phyloP scores from a whole-genome alignment of 176 grass and related monocot genomes.

The Cymbopogon citratus region DNA sequence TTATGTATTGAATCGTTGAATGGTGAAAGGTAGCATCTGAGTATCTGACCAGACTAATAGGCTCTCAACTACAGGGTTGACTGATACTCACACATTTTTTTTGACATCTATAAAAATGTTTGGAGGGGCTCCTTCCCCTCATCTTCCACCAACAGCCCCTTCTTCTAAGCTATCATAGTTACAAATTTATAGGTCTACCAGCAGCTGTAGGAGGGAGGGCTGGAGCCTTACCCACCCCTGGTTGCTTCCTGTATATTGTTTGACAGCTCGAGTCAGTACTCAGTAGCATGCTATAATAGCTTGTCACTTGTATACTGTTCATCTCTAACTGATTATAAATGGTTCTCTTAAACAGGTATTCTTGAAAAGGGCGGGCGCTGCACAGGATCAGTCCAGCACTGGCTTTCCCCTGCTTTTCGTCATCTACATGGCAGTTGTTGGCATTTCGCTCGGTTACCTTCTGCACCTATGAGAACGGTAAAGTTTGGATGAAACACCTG shows the following conservation, averaged over 20 bases:
- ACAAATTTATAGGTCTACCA: too few relatives aligned
- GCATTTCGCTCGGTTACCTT: slow-evolving; percentile 58
- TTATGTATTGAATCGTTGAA: neutral
- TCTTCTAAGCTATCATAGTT: too few relatives aligned
- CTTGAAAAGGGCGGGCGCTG: slow-evolving; percentile 18
- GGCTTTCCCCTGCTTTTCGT: slow-evolving; percentile 38
- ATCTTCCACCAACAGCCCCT: too few relatives aligned
- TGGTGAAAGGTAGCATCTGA: neutral
- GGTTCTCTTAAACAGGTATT: slow-evolving; percentile 8
- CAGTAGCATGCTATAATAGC: neutral
- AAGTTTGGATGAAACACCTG: neutral
- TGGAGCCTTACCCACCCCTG: too few relatives aligned
- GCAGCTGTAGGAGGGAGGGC: too few relatives aligned
- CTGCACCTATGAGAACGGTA: slow-evolving; percentile 47
- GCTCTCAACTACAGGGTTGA: neutral
- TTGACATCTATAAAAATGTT: neutral
- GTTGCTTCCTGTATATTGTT: neutral
- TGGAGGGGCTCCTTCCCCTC: neutral
- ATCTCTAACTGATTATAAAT: neutral
- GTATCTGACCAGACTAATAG: too few relatives aligned
- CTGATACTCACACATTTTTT: neutral
- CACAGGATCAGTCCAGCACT: neutral
- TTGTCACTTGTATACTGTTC: neutral
- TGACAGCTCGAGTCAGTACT: neutral
- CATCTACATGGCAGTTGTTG: slow-evolving; percentile 21